Evolutionary conservation across 768 basidiomycete species (phyloP).

Genomic region (Dacryopinax primogenitus): DNA sequence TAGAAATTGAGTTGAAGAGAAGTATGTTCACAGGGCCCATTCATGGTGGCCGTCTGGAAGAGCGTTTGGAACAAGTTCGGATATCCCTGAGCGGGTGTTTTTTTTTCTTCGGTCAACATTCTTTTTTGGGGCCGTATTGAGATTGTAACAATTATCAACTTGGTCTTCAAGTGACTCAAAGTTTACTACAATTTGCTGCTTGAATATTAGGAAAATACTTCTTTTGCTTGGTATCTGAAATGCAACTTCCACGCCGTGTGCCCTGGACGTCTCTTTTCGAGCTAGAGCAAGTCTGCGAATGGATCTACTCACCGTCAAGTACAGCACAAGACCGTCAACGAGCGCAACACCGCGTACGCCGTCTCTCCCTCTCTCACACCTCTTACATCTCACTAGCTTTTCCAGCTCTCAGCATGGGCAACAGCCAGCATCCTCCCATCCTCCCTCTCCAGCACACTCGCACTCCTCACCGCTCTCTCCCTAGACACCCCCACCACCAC

Average conservation of each 20-base stretch:
- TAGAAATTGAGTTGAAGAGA: too few relatives aligned
- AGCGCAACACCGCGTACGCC: constrained; percentile 53
- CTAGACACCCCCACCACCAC: constrained; percentile 35
- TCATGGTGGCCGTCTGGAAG: too few relatives aligned
- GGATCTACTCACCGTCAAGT: constrained; percentile 57
- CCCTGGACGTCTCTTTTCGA: constrained; percentile 63
- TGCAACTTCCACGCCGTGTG: constrained; percentile 67
- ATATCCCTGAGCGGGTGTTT: too few relatives aligned
- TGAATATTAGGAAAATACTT: background rate
- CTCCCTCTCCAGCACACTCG: constrained; percentile 59
- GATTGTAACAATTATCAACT: too few relatives aligned
- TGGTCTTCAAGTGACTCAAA: too few relatives aligned
- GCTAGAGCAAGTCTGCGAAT: constrained; percentile 60
- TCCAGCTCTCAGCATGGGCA: constrained; percentile 73
- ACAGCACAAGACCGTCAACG: constrained; percentile 41
- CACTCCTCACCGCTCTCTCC: constrained; percentile 45
- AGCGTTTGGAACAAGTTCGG: too few relatives aligned
- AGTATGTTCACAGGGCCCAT: too few relatives aligned
- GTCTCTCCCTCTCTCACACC: background rate
- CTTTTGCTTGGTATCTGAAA: too few relatives aligned
- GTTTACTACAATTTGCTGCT: too few relatives aligned
- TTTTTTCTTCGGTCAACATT: too few relatives aligned
- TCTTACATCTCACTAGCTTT: too few relatives aligned
- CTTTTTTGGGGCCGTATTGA: too few relatives aligned
- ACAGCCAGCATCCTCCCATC: constrained; percentile 64